A percentile compares a stretch with the other conserved stretches of the same genome.
These are phyloP conservation scores for Fusarium guadeloupense DNA, from an alignment of 2,329 filamentous ascomycete species.

Conservation along the genomic window DNA sequence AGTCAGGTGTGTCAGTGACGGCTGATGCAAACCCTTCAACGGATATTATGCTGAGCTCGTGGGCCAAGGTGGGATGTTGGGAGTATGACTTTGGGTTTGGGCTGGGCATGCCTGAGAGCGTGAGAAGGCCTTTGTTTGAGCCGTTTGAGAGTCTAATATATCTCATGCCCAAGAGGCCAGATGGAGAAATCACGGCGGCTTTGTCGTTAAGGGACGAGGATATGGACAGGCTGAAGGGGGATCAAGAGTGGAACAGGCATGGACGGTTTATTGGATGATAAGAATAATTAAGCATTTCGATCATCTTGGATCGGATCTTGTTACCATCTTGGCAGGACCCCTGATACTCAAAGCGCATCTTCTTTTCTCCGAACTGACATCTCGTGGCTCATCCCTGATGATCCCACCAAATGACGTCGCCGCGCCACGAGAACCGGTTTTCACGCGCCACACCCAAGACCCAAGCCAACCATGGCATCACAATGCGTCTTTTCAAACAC, in stretches of 20 bases:
- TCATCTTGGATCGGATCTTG: constrained; percentile 2
- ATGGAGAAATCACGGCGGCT: constrained; percentile 56
- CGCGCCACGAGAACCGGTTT: constrained; percentile 40
- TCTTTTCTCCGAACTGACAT: neutral
- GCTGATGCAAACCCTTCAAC: constrained; percentile 48
- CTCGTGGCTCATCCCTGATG: constrained; percentile 29
- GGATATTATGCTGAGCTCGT: constrained; percentile 64
- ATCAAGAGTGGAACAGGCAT: constrained; percentile 51
- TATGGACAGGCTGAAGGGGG: constrained; percentile 54
- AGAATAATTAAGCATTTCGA: neutral
- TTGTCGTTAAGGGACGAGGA: constrained; percentile 60
- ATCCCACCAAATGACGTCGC: constrained; percentile 35
- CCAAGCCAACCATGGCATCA: constrained; percentile 33
- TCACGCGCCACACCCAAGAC: constrained; percentile 34
- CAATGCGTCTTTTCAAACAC: constrained; percentile 30
- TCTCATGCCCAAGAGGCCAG: constrained; percentile 55
- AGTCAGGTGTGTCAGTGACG: constrained; percentile 47
- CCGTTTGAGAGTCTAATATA: constrained; percentile 60
- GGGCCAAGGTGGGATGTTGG: constrained; percentile 58
- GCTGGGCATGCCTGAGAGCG: constrained; percentile 56
- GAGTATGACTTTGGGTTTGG: constrained; percentile 58
- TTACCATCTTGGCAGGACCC: neutral
- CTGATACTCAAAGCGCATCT: neutral
- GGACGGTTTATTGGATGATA: constrained; percentile 32
- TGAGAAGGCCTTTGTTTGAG: constrained; percentile 58